These are phyloP conservation scores for Hirschfeldia incana DNA, from an alignment of 345 rosid genomes.

Conservation along the genomic window DNA sequence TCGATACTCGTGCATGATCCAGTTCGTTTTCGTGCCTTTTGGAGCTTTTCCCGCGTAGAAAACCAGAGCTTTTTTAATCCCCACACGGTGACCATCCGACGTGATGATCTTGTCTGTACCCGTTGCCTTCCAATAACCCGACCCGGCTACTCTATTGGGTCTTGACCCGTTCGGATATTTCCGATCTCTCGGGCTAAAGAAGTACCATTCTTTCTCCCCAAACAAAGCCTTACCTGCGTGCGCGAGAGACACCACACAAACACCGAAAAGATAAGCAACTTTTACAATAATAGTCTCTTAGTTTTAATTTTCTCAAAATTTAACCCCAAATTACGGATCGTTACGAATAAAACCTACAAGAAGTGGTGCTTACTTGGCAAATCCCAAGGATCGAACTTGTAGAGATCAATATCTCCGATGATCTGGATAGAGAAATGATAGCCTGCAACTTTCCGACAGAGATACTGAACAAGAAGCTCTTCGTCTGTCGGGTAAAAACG, in stretches of 20 bases:
- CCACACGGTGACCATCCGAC: slow-evolving; percentile 73
- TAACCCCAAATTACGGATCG: not conserved
- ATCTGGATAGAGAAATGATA: slow-evolving; percentile 61
- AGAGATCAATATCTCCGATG: slow-evolving; percentile 85
- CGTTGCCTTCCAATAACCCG: slow-evolving; percentile 98
- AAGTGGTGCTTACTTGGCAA: slow-evolving; percentile 67
- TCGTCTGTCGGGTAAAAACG: slow-evolving; percentile 93
- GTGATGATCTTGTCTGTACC: slow-evolving; percentile 83
- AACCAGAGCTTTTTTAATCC: slow-evolving; percentile 92
- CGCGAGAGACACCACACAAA: not conserved
- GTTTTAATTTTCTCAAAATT: not conserved
- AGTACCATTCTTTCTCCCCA: slow-evolving; percentile 71
- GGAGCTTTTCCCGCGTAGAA: slow-evolving; percentile 94
- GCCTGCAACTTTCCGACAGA: slow-evolving; percentile 83
- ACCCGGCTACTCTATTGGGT: slow-evolving; percentile 90
- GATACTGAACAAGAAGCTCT: slow-evolving; percentile 90
- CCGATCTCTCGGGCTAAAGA: slow-evolving; percentile 76
- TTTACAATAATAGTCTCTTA: not conserved
- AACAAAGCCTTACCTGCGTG: slow-evolving; percentile 63
- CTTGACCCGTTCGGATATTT: slow-evolving; percentile 96
- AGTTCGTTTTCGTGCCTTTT: slow-evolving; percentile 89
- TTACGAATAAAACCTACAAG: not conserved
- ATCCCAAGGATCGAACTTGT: slow-evolving; percentile 94
- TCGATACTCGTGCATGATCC: slow-evolving; percentile 99
- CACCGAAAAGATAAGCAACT: not conserved